Evolutionary conservation across 345 rosid species (phyloP).

Genomic region (Mangifera indica): DNA sequence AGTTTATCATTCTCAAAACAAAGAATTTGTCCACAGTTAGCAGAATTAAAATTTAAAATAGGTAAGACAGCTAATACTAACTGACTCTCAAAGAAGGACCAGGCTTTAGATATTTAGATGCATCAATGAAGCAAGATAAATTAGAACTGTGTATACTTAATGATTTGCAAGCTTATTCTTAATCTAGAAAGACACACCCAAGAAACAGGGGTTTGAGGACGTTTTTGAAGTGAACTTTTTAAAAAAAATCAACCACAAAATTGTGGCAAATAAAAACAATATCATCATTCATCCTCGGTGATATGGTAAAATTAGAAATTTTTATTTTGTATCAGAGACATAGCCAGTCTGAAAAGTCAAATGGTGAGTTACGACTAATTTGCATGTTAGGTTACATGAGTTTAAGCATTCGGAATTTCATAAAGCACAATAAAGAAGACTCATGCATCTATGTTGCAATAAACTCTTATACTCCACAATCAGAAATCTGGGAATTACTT

Average conservation of each 20-base stretch:
- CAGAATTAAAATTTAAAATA: slow-evolving; percentile 7
- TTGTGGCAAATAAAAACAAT: background rate
- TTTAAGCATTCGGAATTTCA: background rate
- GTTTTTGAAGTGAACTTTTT: background rate
- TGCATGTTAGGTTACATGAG: background rate
- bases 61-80: background rate
- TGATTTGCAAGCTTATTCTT: background rate
- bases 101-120: background rate
- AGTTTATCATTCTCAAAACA: background rate
- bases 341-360: background rate
- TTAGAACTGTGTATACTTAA: background rate
- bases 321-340: background rate
- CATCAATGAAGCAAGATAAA: background rate
- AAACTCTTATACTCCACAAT: slow-evolving; percentile 20
- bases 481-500: slow-evolving; percentile 54
- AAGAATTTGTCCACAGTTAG: background rate
- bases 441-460: slow-evolving; percentile 7
- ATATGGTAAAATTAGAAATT: background rate
- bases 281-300: background rate
- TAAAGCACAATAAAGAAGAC: slow-evolving; percentile 8
- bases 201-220: background rate
- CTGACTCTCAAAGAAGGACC: background rate
- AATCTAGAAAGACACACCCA: background rate
- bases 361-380: background rate
- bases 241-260: background rate